Base-by-base conservation (phyloP, 768 basidiomycete genomes). In the Kwoniella dendrophila region DNA sequence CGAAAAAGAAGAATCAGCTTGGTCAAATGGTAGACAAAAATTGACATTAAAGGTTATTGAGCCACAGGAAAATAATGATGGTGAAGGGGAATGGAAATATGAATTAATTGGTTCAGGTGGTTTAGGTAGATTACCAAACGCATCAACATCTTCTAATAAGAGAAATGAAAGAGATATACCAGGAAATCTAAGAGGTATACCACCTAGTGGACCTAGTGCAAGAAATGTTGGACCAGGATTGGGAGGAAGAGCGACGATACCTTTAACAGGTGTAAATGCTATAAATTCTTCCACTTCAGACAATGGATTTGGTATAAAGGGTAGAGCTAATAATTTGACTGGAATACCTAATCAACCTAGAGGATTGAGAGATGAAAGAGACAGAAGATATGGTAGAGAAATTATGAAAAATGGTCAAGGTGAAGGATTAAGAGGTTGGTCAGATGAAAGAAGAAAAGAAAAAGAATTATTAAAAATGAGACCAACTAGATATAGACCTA, bases 21-120 rank as follows among this genome's bases (percentile, higher is more conserved):
- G 79, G 79, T 38, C 56, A 2, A 66, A 74, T 16, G 79, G 79
- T 6, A 64, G 78, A 33, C 66, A 74, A 58, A 77, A 77, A 62
- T 53, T 80, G n/a, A 52, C 50, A 2, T 59, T 80, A 41, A 59
- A 57, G 3, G 70, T 80, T 11, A 18, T 34, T 33, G 56, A 63
- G 43, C 48, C 57, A 14, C 38, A 34, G 3, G 43, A 29, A 38
- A 58, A 54, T 14, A 62, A 56, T 38, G 63, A 56, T 2, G 69
- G 77, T 18, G 26, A 38, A 27, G 57, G 62, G 40, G 62, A 65
- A 29, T 72, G 52, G 50, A 52, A 44, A 34, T 71, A 74, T 45
- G 64, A 66, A 12, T 44, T 64, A 22, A 53, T 43, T 8, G 67
- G 56, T 41, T 40, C 50, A 14, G 66, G 64, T 14, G 51, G 62